Evolutionary conservation across 164 flowering plant genomes (phyloP).

Genomic region (Liriodendron chinense): DNA sequence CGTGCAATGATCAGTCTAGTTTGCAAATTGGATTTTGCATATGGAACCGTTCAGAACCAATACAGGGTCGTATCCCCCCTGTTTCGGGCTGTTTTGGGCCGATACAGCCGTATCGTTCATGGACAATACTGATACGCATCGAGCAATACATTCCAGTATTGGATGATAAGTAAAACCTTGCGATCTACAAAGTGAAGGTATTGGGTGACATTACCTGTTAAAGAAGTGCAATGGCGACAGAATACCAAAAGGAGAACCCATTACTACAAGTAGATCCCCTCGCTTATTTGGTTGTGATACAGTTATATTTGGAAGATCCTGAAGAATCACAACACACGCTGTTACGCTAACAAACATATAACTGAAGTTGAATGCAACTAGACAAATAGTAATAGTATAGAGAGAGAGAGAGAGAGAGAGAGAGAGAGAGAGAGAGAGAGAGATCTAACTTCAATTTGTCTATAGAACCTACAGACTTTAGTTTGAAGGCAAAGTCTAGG

Average conservation of each 20-base stretch:
- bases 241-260: constrained; percentile 96
- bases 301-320: constrained; percentile 53
- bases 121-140: no score
- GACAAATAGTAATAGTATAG: no score
- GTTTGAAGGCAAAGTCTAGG: background rate
- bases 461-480: background rate
- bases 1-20: no score
- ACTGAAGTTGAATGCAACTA: constrained; percentile 15
- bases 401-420: no score
- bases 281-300: constrained; percentile 36
- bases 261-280: constrained; percentile 72
- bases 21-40: no score
- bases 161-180: no score
- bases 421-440: no score
- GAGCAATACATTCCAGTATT: no score
- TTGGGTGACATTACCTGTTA: constrained; percentile 56
- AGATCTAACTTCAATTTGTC: background rate
- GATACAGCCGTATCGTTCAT: no score
- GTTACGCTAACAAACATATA: constrained; percentile 23
- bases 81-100: no score
- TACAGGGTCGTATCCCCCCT: no score
- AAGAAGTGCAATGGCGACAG: constrained; percentile 93
- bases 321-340: constrained; percentile 26
- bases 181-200: background rate
- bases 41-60: no score